These are phyloP conservation scores for Aspergillus ellipticus DNA, from an alignment of 495 filamentous ascomycete genomes.

Conservation along the genomic window DNA sequence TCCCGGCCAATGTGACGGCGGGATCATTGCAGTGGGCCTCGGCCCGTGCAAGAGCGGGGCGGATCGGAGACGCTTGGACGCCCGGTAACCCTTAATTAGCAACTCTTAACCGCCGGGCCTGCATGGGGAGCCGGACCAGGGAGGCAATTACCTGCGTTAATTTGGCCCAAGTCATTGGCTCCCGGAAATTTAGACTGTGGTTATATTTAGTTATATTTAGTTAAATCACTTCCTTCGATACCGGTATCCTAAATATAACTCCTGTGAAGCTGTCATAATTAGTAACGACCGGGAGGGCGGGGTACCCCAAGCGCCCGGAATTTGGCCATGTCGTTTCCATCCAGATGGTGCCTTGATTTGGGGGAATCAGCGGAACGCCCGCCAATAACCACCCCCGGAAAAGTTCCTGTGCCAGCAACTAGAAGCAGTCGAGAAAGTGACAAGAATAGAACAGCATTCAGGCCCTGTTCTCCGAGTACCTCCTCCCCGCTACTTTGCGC, in stretches of 20 bases:
- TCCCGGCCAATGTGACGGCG: background rate
- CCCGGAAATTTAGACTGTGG: background rate
- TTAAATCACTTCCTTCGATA: background rate
- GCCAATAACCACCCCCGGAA: background rate
- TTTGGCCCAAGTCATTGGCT: background rate
- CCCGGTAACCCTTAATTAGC: slow-evolving; percentile 5
- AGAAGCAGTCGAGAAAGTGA: background rate
- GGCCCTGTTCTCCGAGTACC: background rate
- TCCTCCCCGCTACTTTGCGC: background rate
- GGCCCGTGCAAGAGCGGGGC: slow-evolving; percentile 12
- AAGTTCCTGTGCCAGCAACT: background rate
- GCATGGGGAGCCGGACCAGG: background rate
- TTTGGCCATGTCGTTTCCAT: background rate
- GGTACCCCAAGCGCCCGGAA: background rate
- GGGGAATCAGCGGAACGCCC: background rate
- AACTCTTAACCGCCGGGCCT: slow-evolving; percentile 6
- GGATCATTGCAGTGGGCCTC: slow-evolving; percentile 3
- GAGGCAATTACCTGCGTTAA: background rate
- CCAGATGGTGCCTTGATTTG: background rate
- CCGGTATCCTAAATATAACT: slow-evolving; percentile 11
- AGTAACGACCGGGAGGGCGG: background rate
- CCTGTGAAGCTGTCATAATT: slow-evolving; percentile 7
- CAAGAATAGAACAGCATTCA: background rate
- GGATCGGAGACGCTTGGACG: slow-evolving; percentile 5
- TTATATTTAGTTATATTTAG: slow-evolving; percentile 11